Base-by-base conservation (phyloP, 805 yeast species). In the Ogataea paraovalis region DNA sequence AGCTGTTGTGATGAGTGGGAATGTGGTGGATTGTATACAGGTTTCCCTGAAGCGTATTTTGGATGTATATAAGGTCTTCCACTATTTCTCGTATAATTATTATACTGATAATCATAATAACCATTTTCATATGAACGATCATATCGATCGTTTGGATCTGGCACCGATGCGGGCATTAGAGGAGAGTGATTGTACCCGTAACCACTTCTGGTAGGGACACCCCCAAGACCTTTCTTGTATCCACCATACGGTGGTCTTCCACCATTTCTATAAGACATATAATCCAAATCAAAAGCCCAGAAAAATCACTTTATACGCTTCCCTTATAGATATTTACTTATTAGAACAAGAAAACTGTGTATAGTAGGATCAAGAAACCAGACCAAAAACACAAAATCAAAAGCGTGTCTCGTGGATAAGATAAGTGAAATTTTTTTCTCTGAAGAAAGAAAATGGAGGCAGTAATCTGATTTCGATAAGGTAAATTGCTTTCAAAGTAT, bases 261-360 rank as follows among this genome's bases (percentile, higher is more conserved):
- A 20, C 40, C 47, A 20, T 37, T 46, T 43, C 54, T 45, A 20
- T 48, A 45, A 16, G 54, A 45, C 52, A 48, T 49, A 21, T 21
- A 13, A 39, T 44, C 18, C 30, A 20, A 20, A 13, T 22, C 6
- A 5, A 30, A 30, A 30, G 19, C 16, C 12, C 36, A 43, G 27
- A 13, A n/a, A 38, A 18, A 16, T 36, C 27, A 38, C 7, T n/a
- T 8, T 27, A 8, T 14, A 30, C n/a, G 16, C 34, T 30, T 10
- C 12, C 34, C 28, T 25, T 25, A 7, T 25, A 25, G 7, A 25
- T 25, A 25, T 25, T 25, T 10, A 25, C 10, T 25, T 7, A 25
- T 7, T 25, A 10, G 10, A 25, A 7, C 7, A 25, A 25, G 7
- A 10, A 25, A 25, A 10, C 10, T 25, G 28, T 10, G 28, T 25